Conservation (phyloP, 2,329 filamentous ascomycete genomes). For the Diaporthe batatas region DNA sequence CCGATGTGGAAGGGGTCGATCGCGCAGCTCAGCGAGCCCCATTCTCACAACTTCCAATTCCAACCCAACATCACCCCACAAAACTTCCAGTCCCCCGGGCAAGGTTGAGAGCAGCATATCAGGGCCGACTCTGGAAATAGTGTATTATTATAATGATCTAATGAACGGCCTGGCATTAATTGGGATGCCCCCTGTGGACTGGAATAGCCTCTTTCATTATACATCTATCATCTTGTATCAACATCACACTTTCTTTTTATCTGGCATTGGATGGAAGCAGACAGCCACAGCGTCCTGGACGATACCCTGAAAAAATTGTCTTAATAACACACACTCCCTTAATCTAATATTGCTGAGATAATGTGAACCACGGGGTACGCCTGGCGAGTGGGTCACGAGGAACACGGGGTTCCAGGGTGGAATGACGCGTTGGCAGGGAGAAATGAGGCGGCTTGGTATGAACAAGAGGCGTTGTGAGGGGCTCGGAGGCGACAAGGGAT, state of each 20-base stretch:
- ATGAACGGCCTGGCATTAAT: conserved; percentile 21
- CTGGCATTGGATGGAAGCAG: conserved; percentile 23
- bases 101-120: conserved; percentile 1
- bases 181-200: conserved; percentile 11
- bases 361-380: conserved; percentile 6
- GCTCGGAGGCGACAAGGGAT: not conserved
- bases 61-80: conserved; percentile 61
- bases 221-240: conserved; percentile 8
- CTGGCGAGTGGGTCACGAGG: not conserved
- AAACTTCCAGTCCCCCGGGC: conserved; percentile 52
- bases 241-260: not conserved
- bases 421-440: not conserved
- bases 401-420: not conserved
- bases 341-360: conserved; percentile 20
- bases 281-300: conserved; percentile 29
- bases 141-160: conserved; percentile 30
- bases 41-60: conserved; percentile 60
- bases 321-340: conserved; percentile 33
- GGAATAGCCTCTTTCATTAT: not conserved
- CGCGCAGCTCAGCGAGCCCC: conserved; percentile 47
- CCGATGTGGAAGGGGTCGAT: conserved; percentile 37
- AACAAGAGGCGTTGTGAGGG: conserved; percentile 4
- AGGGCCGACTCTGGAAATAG: not conserved
- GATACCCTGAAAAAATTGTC: conserved; percentile 31
- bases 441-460: not conserved